Base-by-base conservation (phyloP, 768 basidiomycete genomes). In the Cystobasidium ongulense region DNA sequence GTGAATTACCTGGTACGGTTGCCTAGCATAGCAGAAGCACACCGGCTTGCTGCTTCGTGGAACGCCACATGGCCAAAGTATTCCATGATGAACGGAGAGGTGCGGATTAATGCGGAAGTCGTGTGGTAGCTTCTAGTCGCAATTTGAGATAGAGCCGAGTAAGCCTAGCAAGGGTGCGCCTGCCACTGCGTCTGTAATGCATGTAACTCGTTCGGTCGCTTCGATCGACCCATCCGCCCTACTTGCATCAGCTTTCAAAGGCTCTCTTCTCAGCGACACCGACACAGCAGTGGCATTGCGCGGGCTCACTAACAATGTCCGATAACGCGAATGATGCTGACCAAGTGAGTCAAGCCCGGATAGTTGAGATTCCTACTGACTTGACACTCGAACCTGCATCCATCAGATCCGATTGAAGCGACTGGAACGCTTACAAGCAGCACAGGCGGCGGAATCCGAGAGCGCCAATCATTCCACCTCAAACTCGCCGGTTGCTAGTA, bases 381-480 rank as follows among this genome's bases (percentile, higher is more conserved):
- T n/a, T n/a, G n/a, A n/a, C n/a, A n/a, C n/a, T n/a, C n/a, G n/a
- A n/a, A n/a, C n/a, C n/a, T n/a, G n/a, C 18, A 64, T 36, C 31
- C 17, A 38, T n/a, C 50, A 95, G 93, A 95, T 96, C 80, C 90
- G 92, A 76, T 83, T 91, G 80, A 95, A 95, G 82, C 87, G 94
- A 71, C 85, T 98, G 65, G 92, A 90, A 36, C 91, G 90, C 80
- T 85, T 97, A 8, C 89, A 90, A 78, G 83, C 79, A 43, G 77
- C 82, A 25, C 59, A 62, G 10, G 29, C 76, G 21, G 41, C 63
- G 52, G 75, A 82, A 50, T 82, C 82, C 43, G 65, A 80, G 29
- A 77, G 85, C 10, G 79, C 85, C 15, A 59, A 13, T 11, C 18
- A 11, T 11, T 36, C 63, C 13, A 38, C 4, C 5, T 7, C 25